A percentile compares a stretch with the other conserved stretches of the same genome.
These are phyloP conservation scores for Fusarium sp. DNA, from an alignment of 2,329 filamentous ascomycete species.

Conservation along the genomic window DNA sequence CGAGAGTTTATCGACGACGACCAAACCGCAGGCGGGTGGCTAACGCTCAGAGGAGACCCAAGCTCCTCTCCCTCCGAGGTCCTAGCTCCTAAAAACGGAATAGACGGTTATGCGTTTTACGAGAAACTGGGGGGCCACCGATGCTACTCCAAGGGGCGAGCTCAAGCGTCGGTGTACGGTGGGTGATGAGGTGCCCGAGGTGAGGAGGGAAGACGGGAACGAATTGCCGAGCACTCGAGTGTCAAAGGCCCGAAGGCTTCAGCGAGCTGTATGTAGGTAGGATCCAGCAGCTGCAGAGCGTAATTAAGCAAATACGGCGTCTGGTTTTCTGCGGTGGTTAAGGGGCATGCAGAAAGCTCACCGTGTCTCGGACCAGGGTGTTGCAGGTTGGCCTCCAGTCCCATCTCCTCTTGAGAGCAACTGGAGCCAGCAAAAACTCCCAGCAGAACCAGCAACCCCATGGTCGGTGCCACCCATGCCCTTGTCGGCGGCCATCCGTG, in stretches of 20 bases:
- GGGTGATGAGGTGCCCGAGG: not conserved
- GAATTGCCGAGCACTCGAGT: slow-evolving; percentile 4
- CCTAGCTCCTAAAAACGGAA: slow-evolving; percentile 20
- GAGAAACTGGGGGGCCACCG: slow-evolving; percentile 2
- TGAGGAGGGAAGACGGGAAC: slow-evolving; percentile 1
- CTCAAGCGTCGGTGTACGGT: not conserved
- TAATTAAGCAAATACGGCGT: slow-evolving; percentile 40
- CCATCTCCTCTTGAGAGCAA: not conserved
- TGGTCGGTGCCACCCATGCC: slow-evolving; percentile 45
- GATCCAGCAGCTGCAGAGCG: slow-evolving; percentile 32
- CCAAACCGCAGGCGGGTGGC: slow-evolving; percentile 3
- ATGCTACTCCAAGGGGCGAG: not conserved
- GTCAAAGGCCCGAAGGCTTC: slow-evolving; percentile 13
- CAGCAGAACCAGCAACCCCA: slow-evolving; percentile 32
- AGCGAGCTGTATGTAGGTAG: slow-evolving; percentile 3
- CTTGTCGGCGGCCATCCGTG: slow-evolving; percentile 20
- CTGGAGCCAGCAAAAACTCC: not conserved
- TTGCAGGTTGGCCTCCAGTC: slow-evolving; percentile 23
- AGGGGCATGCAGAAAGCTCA: slow-evolving; percentile 45
- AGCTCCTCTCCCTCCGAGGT: not conserved
- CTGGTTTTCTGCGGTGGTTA: slow-evolving; percentile 42
- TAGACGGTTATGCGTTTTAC: not conserved
- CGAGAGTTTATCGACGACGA: slow-evolving; percentile 4
- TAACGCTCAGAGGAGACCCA: not conserved
- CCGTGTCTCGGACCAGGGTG: slow-evolving; percentile 40